Evolutionary conservation across 2,329 filamentous ascomycete genomes (phyloP).

Genomic region (Ramularia endophylla): DNA sequence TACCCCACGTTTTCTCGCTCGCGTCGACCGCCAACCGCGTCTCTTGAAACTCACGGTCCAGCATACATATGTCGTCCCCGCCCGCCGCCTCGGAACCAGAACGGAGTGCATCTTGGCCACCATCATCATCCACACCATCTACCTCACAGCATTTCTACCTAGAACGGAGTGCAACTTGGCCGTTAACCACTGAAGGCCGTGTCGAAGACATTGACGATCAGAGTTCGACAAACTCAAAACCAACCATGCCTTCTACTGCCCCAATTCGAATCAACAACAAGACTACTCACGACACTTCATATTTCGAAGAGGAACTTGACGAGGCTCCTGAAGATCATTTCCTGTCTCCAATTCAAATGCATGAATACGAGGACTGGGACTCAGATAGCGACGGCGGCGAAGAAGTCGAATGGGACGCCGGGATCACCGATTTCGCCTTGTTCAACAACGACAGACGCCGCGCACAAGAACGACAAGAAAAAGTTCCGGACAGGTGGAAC

Average conservation of each 20-base stretch:
- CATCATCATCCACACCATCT: too few species aligned
- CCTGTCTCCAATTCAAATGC: slow-evolving; percentile 24
- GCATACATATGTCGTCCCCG: too few species aligned
- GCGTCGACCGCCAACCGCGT: too few species aligned
- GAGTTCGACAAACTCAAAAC: slow-evolving; percentile 12
- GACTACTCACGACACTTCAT: too few species aligned
- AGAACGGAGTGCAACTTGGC: too few species aligned
- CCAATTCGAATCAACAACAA: slow-evolving; percentile 4
- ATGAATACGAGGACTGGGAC: slow-evolving; percentile 27
- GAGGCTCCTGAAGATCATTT: slow-evolving; percentile 28
- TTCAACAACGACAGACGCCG: slow-evolving; percentile 25
- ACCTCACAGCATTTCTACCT: too few species aligned
- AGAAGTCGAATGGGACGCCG: slow-evolving; percentile 28
- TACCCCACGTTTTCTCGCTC: too few species aligned
- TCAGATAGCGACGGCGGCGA: slow-evolving; percentile 23
- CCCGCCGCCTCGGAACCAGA: too few species aligned
- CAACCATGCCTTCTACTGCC: slow-evolving; percentile 6
- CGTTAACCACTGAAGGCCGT: slow-evolving; percentile 7
- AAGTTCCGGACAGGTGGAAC: slow-evolving; percentile 23
- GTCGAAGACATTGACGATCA: slow-evolving; percentile 8
- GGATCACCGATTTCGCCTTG: slow-evolving; percentile 31
- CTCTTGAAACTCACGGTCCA: too few species aligned
- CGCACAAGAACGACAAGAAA: slow-evolving; percentile 20
- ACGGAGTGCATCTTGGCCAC: too few species aligned
- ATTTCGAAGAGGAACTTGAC: slow-evolving; percentile 26